Evolutionary conservation across 306 rosid species (phyloP), one percentile per base, ranked within the genome.

Genomic region (Amphicarpaea edgeworthii): DNA sequence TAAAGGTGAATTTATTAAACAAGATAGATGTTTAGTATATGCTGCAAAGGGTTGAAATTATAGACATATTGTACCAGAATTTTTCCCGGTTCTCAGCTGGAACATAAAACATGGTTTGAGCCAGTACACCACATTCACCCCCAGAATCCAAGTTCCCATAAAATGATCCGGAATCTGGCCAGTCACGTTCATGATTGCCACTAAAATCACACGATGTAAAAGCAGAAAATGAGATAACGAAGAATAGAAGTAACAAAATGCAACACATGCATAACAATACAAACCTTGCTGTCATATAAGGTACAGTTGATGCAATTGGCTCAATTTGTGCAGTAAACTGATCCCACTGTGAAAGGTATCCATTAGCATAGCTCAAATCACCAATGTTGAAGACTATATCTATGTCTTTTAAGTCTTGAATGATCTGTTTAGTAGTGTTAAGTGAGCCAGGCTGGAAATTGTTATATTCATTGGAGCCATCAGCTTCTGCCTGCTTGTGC

Each of bases 111-210:
- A 92, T 89, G 65, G 75, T 90, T 77, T 95, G 89, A 54, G 96
- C 89, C 77, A 72, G 67, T 43, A 95, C 97, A 50, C 98, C 98
- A 23, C 97, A 95, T 86, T 95, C 98, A 78, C 98, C 98, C 16
- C 98, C 97, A 2, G 96, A 95, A 86, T 95, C 98, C 85, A 83
- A 7, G 89, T 21, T 87, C 70, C 84, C 93, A 57, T 90, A 95
- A 77, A 95, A 90, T 38, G 98, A 92, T 58, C 98, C 97, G 45
- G 85, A 64, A 55, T 85, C 85, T 12, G 96, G 98, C 98, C 98
- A 95, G 87, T 95, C 98, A 71, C 97, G 97, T 82, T 95, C 97
- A 59, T 95, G 98, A 77, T 95, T 95, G 70, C 97, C 98, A 77
- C 98, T 92, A 70, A 30, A 88, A 78, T 78, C 64, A 63, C 23